A percentile compares a stretch with the other conserved stretches of the same genome.
Evolutionary conservation across 2,329 filamentous ascomycete species (phyloP).

Genomic region (Fusarium tricinctum): DNA sequence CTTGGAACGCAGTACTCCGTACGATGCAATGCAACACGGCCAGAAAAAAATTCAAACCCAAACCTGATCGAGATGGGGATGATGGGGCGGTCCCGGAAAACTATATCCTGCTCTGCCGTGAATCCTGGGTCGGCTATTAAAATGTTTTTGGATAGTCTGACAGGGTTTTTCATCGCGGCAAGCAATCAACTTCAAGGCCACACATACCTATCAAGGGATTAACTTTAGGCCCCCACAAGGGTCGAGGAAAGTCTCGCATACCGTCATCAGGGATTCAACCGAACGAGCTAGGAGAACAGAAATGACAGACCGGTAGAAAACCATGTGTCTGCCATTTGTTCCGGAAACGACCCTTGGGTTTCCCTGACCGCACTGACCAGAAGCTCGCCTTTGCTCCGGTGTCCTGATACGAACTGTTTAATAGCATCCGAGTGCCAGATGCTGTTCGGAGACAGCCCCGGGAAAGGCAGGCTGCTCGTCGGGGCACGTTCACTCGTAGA

Average conservation of each 20-base stretch:
- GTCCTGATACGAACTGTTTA: constrained; percentile 22
- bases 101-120: constrained; percentile 25
- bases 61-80: constrained; percentile 25
- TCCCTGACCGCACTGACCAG: constrained; percentile 23
- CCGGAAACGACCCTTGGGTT: constrained; percentile 10
- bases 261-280: constrained; percentile 20
- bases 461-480: constrained; percentile 37
- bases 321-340: not conserved
- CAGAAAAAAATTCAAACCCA: not conserved
- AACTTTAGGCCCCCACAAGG: constrained; percentile 26
- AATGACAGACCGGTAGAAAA: constrained; percentile 18
- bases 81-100: constrained; percentile 30
- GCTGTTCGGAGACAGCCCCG: constrained; percentile 30
- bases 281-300: constrained; percentile 20
- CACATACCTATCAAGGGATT: constrained; percentile 21
- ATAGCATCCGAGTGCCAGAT: constrained; percentile 10
- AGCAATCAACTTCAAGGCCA: constrained; percentile 24
- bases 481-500: constrained; percentile 5
- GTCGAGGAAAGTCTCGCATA: constrained; percentile 26
- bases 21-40: constrained; percentile 5
- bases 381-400: constrained; percentile 24
- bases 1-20: constrained; percentile 12
- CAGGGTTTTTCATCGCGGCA: constrained; percentile 22
- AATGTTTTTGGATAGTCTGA: constrained; percentile 32
- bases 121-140: constrained; percentile 37